Base-by-base conservation (phyloP, 306 rosid species). In the Malus orientalis region DNA sequence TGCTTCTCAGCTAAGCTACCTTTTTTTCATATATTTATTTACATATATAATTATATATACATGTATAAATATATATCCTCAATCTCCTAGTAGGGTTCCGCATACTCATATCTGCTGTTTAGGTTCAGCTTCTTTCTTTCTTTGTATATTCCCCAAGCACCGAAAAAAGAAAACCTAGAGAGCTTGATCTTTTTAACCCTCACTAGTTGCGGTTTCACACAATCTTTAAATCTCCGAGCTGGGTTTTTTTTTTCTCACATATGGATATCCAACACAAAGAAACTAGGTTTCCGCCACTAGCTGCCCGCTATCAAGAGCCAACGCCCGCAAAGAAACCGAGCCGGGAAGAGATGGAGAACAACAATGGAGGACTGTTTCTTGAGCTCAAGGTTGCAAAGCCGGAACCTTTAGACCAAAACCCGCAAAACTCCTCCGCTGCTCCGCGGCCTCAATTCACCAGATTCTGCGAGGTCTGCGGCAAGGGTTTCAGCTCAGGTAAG, bases 401-500 rank as follows among this genome's bases (percentile, higher is more conserved):
- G 16, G 74, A 76, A 22, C 25, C 81, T 44, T n/a, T n/a, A 3
- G 55, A 16, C 47, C 62, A 40, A 57, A 59, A 33, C 6, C 55
- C 62, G 4, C 27, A 19, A 33, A 33, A 30, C 27, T 71, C 11
- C 3, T 22, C 51, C 25, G 62, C 73, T 51, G 54, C 18, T 5
- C 15, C 60, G 40, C 68, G 36, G 42, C 29, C 27, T 19, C 47
- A 36, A 25, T 8, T 18, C 19, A 6, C 69, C 60, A 62, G 51
- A 2, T 14, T 71, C 22, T 88, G 89, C 22, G 25, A 22, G 15
- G 22, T 68, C 10, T 88, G 91, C 54, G 4, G 61, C 49, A 86
- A 80, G 75, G 73, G 73, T 6, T 85, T 85, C 32, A 61, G 38
- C 51, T 81, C 85, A 18, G 85, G 86, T 1, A 88, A 85, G 69